These are phyloP conservation scores for Gloeophyllum trabeum DNA, from an alignment of 768 basidiomycete genomes.

Conservation along the genomic window DNA sequence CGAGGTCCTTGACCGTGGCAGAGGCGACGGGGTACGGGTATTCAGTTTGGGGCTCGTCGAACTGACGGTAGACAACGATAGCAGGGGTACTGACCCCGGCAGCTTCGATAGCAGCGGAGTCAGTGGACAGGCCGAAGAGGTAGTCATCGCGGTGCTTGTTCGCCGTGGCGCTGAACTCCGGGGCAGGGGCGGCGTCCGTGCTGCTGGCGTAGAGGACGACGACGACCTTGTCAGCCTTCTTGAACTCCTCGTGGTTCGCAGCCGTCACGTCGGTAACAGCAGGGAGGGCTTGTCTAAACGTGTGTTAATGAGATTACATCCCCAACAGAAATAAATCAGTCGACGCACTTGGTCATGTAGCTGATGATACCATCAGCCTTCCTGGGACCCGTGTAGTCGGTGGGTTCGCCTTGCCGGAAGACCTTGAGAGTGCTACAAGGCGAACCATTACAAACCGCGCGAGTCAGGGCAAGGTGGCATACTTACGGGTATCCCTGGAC, in stretches of 20 bases:
- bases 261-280: conserved; percentile 78
- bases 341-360: conserved; percentile 88
- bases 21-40: conserved; percentile 55
- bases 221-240: conserved; percentile 82
- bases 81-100: conserved; percentile 75
- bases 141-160: conserved; percentile 86
- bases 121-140: conserved; percentile 82
- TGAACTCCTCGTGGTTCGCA: conserved; percentile 76
- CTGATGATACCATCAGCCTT: conserved; percentile 93
- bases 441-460: background rate
- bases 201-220: conserved; percentile 75
- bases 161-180: conserved; percentile 72
- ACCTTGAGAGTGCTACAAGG: conserved; percentile 74
- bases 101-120: conserved; percentile 51
- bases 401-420: conserved; percentile 72
- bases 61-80: conserved; percentile 84
- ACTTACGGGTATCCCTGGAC: conserved; percentile 91
- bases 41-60: conserved; percentile 70
- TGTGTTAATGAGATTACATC: conserved; percentile 5
- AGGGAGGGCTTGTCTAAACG: conserved; percentile 77
- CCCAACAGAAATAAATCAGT: background rate
- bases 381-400: conserved; percentile 81
- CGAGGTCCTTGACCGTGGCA: conserved; percentile 49
- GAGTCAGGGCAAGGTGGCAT: background rate
- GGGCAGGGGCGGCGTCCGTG: conserved; percentile 54